These are phyloP conservation scores for Graphiopsis chlorocephala DNA, from an alignment of 2,329 filamentous ascomycete genomes.

Conservation along the genomic window DNA sequence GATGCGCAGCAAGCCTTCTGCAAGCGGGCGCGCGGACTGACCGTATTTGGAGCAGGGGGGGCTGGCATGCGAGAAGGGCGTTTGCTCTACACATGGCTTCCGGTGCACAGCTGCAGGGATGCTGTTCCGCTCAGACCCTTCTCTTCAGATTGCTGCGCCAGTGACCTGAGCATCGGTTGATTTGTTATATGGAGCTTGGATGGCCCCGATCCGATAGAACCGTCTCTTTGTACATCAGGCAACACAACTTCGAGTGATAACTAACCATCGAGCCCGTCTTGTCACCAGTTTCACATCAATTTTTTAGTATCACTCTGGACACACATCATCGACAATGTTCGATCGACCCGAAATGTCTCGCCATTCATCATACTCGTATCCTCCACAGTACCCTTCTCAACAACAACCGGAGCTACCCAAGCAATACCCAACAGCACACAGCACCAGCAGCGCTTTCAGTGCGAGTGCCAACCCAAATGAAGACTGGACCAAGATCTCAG, in stretches of 20 bases:
- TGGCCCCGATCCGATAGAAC: constrained; percentile 8
- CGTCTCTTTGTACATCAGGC: constrained; percentile 4
- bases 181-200: constrained; percentile 16
- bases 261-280: neutral
- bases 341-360: constrained; percentile 41
- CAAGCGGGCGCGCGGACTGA: constrained; percentile 11
- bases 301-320: neutral
- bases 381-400: constrained; percentile 35
- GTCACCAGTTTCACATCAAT: neutral
- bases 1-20: constrained; percentile 11
- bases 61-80: constrained; percentile 15
- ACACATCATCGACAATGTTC: constrained; percentile 23
- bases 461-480: constrained; percentile 92
- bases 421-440: constrained; percentile 65
- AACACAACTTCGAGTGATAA: neutral
- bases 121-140: constrained; percentile 11
- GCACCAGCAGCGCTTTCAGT: constrained; percentile 91
- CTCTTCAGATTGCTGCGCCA: constrained; percentile 13
- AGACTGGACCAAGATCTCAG: constrained; percentile 99
- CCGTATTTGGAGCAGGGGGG: constrained; percentile 16
- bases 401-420: constrained; percentile 53
- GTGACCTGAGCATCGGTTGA: constrained; percentile 16
- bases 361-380: constrained; percentile 45
- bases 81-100: constrained; percentile 14
- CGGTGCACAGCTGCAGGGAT: constrained; percentile 11